Percentiles rank a stretch among this genome's conserved stretches.
phyloP scores from a whole-genome alignment of 768 basidiomycete species.

The Serendipita sp. region DNA sequence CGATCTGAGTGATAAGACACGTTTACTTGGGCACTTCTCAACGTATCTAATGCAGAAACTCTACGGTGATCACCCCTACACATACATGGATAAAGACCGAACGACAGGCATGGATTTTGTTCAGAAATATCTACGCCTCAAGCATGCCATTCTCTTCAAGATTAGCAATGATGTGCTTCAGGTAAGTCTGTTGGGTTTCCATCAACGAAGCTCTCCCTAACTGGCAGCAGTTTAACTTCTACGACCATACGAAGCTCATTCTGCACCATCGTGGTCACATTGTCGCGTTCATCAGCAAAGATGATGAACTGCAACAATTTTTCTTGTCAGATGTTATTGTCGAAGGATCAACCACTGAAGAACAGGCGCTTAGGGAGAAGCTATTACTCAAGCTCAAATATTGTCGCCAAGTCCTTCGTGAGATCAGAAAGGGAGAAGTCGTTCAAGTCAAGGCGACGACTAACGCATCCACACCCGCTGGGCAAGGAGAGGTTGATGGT shows the following conservation, averaged over 20 bases:
- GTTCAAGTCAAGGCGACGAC: background rate
- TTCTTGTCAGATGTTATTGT: slow-evolving; percentile 55
- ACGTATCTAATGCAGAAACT: slow-evolving; percentile 85
- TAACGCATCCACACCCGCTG: background rate
- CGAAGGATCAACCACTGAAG: background rate
- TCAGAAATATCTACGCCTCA: slow-evolving; percentile 90
- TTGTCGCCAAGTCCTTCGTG: slow-evolving; percentile 61
- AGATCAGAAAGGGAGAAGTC: slow-evolving; percentile 4
- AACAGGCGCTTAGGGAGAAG: background rate
- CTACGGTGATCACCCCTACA: slow-evolving; percentile 72
- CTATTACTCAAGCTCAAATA: slow-evolving; percentile 72
- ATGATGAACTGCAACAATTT: slow-evolving; percentile 61
- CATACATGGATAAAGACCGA: slow-evolving; percentile 50
- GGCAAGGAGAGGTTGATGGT: background rate
- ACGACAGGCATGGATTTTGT: slow-evolving; percentile 88
- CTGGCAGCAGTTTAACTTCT: slow-evolving; percentile 79
- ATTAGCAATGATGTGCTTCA: slow-evolving; percentile 92
- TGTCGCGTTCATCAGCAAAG: slow-evolving; percentile 85
- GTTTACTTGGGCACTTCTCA: slow-evolving; percentile 87
- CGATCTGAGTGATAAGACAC: slow-evolving; percentile 79
- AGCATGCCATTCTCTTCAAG: slow-evolving; percentile 93
- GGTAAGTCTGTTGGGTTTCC: slow-evolving; percentile 30
- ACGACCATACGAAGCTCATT: slow-evolving; percentile 91
- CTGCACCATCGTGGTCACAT: slow-evolving; percentile 64
- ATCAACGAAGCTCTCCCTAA: background rate